Evolutionary conservation across 2,329 filamentous ascomycete genomes (phyloP).

Genomic region (Raffaelea arxii): DNA sequence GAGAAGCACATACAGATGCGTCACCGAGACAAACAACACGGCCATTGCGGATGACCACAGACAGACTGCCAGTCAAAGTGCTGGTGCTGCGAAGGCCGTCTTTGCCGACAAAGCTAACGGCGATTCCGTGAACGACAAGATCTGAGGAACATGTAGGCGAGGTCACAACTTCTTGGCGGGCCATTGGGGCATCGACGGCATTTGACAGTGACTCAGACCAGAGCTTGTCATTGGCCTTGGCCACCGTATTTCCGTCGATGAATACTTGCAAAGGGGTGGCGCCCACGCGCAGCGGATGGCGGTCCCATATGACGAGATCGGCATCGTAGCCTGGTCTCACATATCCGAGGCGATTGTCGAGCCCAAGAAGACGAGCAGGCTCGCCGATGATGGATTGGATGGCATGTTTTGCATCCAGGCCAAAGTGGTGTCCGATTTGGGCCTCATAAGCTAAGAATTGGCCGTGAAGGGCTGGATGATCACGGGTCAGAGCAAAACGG

Average conservation of each 20-base stretch:
- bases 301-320: slow-evolving; percentile 39
- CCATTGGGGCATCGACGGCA: too few relatives aligned
- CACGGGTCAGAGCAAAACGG: slow-evolving; percentile 21
- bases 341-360: slow-evolving; percentile 22
- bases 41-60: slow-evolving; percentile 30
- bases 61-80: slow-evolving; percentile 15
- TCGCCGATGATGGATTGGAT: slow-evolving; percentile 34
- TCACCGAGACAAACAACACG: slow-evolving; percentile 27
- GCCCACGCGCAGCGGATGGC: slow-evolving; percentile 33
- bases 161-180: too few relatives aligned
- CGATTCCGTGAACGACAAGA: slow-evolving; percentile 28
- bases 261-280: slow-evolving; percentile 36
- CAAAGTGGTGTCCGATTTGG: slow-evolving; percentile 27
- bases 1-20: slow-evolving; percentile 19
- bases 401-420: slow-evolving; percentile 28
- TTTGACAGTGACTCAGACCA: too few relatives aligned
- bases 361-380: slow-evolving; percentile 26
- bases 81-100: slow-evolving; percentile 4
- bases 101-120: slow-evolving; percentile 22
- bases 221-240: slow-evolving; percentile 14
- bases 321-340: slow-evolving; percentile 35
- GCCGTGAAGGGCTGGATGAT: slow-evolving; percentile 4
- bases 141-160: too few relatives aligned
- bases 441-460: slow-evolving; percentile 5
- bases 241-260: slow-evolving; percentile 31